Evolutionary conservation across 2,329 filamentous ascomycete species (phyloP).

Genomic region (Claviceps quebecensis): DNA sequence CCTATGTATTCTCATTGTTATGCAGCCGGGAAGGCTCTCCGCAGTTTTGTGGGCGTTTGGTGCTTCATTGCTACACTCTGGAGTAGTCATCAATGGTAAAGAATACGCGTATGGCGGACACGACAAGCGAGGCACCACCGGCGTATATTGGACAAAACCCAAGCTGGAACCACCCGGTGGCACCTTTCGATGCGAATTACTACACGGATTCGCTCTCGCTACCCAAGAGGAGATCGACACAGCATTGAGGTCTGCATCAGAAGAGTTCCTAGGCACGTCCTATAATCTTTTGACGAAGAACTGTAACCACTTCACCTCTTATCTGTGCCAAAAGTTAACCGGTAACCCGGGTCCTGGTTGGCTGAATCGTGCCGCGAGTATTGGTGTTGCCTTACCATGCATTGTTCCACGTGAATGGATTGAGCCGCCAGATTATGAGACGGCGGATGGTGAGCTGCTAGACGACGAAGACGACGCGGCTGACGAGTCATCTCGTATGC

Average conservation of each 20-base stretch:
- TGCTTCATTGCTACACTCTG: slow-evolving; percentile 65
- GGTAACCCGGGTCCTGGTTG: slow-evolving; percentile 55
- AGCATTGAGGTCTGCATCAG: slow-evolving; percentile 53
- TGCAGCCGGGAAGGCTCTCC: slow-evolving; percentile 58
- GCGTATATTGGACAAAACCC: slow-evolving; percentile 73
- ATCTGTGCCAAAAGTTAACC: slow-evolving; percentile 61
- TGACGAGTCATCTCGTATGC: slow-evolving; percentile 45
- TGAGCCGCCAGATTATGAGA: slow-evolving; percentile 61
- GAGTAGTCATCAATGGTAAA: slow-evolving; percentile 63
- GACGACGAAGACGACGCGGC: slow-evolving; percentile 36
- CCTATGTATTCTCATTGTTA: slow-evolving; percentile 4
- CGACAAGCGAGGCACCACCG: slow-evolving; percentile 53
- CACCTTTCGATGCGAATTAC: slow-evolving; percentile 58
- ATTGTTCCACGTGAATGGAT: slow-evolving; percentile 75
- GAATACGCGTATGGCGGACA: slow-evolving; percentile 84
- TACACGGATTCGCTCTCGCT: slow-evolving; percentile 66
- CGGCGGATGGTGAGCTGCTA: slow-evolving; percentile 55
- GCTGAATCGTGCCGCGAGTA: slow-evolving; percentile 73
- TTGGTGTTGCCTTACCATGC: slow-evolving; percentile 68
- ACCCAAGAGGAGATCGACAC: slow-evolving; percentile 54
- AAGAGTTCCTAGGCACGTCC: slow-evolving; percentile 58
- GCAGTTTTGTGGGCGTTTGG: slow-evolving; percentile 66
- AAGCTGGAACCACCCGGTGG: slow-evolving; percentile 60
- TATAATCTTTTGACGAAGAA: slow-evolving; percentile 77
- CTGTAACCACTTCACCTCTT: slow-evolving; percentile 78